Evolutionary conservation across 2,329 filamentous ascomycete genomes (phyloP), one percentile per base, ranked within the genome.

Genomic region (Lachnellula subtilissima): DNA sequence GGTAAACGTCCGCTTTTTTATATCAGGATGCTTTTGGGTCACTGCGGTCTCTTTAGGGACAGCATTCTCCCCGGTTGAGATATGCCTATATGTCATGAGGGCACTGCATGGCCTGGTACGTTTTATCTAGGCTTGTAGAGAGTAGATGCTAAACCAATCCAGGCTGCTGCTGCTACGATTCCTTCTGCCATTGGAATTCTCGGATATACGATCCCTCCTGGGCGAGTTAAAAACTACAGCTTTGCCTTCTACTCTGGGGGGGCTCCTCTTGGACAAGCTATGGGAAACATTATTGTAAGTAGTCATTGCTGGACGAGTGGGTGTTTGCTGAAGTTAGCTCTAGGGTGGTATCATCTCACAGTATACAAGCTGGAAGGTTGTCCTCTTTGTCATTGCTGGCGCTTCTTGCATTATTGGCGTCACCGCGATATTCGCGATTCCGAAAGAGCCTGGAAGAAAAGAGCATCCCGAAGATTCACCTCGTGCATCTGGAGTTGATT

Each of bases 101-200:
- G 86, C 80, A 0, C 72, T 89, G 7, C 85, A 88, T 60, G 86
- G 86, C 1, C 68, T 89, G 52, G 75, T 78, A 58, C 61, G 70
- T 55, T 36, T 25, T 1, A 25, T 23, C n/a, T 46, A 25, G 12
- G 23, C 7, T 11, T 5, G 39, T 25, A 42, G 5, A 35, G 11
- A 22, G 11, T 35, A 22, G 9, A 9, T 12, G 28, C 25, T 57
- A 8, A 36, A 39, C 36, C 35, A 40, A 7, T 46, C 25, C 12
- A 61, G 69, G 73, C 73, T 39, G 59, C 68, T 25, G 86, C 86
- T 1, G 84, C 85, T 15, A 88, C 87, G 65, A 83, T 88, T 0
- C 86, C 86, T 0, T 88, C 85, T 0, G 86, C 86, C 0, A 82
- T 89, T 65, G 86, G 86, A 0, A 88, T 89, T 40, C 69, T 89